phyloP scores from a whole-genome alignment of 345 rosid species.

The Euphorbia lathyris region DNA sequence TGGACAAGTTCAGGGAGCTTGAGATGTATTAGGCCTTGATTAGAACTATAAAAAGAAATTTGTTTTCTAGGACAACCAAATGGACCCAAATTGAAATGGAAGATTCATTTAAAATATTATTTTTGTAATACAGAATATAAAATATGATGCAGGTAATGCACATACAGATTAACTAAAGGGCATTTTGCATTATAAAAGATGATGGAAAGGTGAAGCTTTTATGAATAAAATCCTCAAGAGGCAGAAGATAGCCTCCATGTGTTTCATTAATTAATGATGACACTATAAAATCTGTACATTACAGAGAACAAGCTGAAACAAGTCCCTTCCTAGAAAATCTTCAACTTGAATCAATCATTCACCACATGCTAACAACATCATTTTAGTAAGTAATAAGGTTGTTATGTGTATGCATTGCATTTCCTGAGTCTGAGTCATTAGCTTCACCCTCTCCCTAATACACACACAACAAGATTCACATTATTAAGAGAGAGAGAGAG shows the following conservation, averaged over 20 bases:
- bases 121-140: too few species aligned
- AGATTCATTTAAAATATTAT: too few species aligned
- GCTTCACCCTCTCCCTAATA: conserved; percentile 50
- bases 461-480: background rate
- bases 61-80: background rate
- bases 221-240: background rate
- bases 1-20: too few species aligned
- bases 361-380: conserved; percentile 37
- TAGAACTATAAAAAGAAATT: background rate
- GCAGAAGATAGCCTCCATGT: conserved; percentile 26
- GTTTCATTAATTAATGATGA: conserved; percentile 29
- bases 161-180: too few species aligned
- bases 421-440: conserved; percentile 42
- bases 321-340: conserved; percentile 22
- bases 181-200: conserved; percentile 12
- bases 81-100: background rate
- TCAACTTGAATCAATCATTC: conserved; percentile 15
- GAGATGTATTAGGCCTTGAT: background rate
- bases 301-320: conserved; percentile 22
- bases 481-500: too few species aligned
- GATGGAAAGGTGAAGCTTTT: conserved; percentile 5
- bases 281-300: conserved; percentile 49
- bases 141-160: too few species aligned
- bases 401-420: conserved; percentile 35
- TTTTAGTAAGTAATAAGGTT: conserved; percentile 40